A percentile compares a stretch with the other conserved stretches of the same genome.
Evolutionary conservation across 805 yeast genomes (phyloP).

Genomic region (Metschnikowia amazonensis): DNA sequence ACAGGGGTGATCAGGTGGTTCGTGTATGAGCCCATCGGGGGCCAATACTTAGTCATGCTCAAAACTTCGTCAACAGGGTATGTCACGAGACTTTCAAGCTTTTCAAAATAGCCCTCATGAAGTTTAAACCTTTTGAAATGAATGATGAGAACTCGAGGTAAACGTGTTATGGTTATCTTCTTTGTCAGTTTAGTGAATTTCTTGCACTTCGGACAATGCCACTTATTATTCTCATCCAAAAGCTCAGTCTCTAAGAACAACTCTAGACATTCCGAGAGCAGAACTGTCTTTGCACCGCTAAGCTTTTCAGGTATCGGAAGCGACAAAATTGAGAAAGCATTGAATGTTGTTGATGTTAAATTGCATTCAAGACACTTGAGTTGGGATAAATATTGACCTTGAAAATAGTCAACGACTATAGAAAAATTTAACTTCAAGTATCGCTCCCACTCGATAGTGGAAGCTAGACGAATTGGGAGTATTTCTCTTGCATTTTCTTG

Average conservation of each 20-base stretch:
- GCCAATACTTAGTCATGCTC: conserved; percentile 74
- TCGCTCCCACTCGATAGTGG: conserved; percentile 89
- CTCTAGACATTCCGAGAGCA: conserved; percentile 64
- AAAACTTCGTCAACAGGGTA: conserved; percentile 58
- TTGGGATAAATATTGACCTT: conserved; percentile 84
- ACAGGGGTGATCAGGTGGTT: conserved; percentile 10
- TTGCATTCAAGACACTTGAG: conserved; percentile 70
- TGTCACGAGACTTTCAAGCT: conserved; percentile 60
- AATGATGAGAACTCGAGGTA: conserved; percentile 76
- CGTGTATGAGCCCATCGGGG: conserved; percentile 36
- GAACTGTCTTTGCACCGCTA: conserved; percentile 20
- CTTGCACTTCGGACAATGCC: conserved; percentile 81
- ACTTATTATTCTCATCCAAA: conserved; percentile 72
- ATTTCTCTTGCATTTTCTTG: conserved; percentile 73
- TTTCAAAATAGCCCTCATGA: conserved; percentile 45
- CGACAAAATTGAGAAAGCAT: conserved; percentile 73
- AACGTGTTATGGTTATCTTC: conserved; percentile 64
- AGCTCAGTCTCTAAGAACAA: conserved; percentile 73
- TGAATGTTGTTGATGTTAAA: conserved; percentile 79
- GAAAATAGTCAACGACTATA: conserved; percentile 73
- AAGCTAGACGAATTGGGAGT: conserved; percentile 73
- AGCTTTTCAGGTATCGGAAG: conserved; percentile 66
- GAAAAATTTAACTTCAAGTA: conserved; percentile 77
- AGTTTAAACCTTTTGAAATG: conserved; percentile 78
- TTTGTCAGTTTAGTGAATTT: conserved; percentile 61